These are phyloP conservation scores for Hawksworthiomyces lignivorus DNA, from an alignment of 2,329 filamentous ascomycete species.

Conservation along the genomic window DNA sequence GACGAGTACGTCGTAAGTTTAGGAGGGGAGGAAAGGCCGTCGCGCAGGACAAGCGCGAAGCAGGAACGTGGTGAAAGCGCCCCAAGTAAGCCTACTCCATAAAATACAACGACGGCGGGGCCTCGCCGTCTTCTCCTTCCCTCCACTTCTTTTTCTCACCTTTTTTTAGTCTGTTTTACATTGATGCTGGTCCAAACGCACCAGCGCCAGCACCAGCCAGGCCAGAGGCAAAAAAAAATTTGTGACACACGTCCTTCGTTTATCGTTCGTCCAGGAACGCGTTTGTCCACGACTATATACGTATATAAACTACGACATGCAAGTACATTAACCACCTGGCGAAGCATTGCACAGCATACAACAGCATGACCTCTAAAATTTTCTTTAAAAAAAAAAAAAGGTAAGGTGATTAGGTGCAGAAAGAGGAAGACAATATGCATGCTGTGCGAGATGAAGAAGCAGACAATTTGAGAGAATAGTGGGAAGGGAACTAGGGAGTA, in stretches of 20 bases:
- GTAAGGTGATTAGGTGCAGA: too few relatives aligned
- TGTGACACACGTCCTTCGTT: not conserved
- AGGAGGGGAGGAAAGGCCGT: not conserved
- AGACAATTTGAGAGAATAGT: not conserved
- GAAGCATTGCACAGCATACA: too few relatives aligned
- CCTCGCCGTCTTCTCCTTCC: not conserved
- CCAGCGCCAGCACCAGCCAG: not conserved
- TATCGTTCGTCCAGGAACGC: not conserved
- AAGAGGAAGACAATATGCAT: too few relatives aligned
- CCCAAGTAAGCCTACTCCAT: conserved; percentile 8
- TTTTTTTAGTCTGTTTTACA: conserved; percentile 16
- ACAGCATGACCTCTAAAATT: too few relatives aligned
- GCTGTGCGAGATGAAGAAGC: too few relatives aligned
- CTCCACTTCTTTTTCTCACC: conserved; percentile 6
- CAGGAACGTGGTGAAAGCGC: too few relatives aligned
- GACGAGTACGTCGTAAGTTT: not conserved
- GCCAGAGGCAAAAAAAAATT: conserved; percentile 7
- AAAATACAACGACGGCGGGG: conserved; percentile 2
- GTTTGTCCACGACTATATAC: too few relatives aligned
- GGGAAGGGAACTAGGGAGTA: not conserved
- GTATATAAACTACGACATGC: too few relatives aligned
- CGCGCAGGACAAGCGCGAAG: too few relatives aligned
- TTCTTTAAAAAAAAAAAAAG: too few relatives aligned
- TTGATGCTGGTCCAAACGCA: conserved; percentile 7
- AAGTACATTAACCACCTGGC: too few relatives aligned